Conservation (phyloP, 495 filamentous ascomycete genomes). For the Patellaria atrata region DNA sequence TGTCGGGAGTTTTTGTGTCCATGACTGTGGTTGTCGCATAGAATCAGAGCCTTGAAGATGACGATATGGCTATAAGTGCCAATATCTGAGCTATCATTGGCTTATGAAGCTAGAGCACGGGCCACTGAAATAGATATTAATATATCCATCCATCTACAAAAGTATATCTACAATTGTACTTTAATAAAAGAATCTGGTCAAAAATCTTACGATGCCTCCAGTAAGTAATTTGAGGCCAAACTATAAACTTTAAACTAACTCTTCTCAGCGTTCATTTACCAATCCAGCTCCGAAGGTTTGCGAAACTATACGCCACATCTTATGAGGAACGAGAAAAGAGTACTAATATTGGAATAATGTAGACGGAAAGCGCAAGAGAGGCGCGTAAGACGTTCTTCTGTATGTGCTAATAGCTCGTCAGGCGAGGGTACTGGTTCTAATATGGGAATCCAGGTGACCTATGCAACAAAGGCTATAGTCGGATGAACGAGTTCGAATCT, state of each 20-base stretch:
- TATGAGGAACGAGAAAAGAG: slow-evolving; percentile 1
- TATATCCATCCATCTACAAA: no score
- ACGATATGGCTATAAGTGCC: no score
- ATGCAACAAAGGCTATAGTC: slow-evolving; percentile 53
- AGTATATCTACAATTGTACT: no score
- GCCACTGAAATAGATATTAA: no score
- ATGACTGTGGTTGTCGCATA: slow-evolving; percentile 2
- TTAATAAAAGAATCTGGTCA: no score
- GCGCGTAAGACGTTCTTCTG: slow-evolving; percentile 85
- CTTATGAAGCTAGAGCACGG: no score
- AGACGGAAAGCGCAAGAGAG: slow-evolving; percentile 77
- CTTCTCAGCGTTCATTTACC: slow-evolving; percentile 3
- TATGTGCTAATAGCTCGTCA: slow-evolving; percentile 14
- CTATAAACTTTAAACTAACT: background rate
- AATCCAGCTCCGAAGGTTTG: slow-evolving; percentile 19
- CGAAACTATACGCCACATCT: background rate
- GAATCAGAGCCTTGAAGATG: no score
- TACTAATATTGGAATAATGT: slow-evolving; percentile 37
- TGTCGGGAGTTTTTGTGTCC: slow-evolving; percentile 1
- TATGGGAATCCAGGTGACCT: slow-evolving; percentile 33
- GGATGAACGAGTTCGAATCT: slow-evolving; percentile 56
- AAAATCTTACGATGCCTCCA: slow-evolving; percentile 23
- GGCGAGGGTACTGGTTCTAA: background rate
- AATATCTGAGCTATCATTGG: no score
- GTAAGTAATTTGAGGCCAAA: slow-evolving; percentile 10